Conservation (phyloP, 495 filamentous ascomycete genomes). For the Xylaria nigripes region DNA sequence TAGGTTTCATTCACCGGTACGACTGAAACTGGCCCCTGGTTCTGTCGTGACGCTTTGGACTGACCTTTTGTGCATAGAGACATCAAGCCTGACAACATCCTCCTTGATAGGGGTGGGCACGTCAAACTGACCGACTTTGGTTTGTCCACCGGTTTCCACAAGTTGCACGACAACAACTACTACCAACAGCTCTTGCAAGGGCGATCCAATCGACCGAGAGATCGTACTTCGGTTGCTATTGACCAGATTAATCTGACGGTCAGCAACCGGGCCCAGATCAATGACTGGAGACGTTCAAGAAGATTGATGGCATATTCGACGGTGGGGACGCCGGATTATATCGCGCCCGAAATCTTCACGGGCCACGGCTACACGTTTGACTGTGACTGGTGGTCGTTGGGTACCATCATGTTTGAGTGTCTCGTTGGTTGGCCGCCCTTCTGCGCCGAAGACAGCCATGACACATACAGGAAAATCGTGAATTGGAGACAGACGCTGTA, state of each 20-base stretch:
- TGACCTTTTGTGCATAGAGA: conserved; percentile 51
- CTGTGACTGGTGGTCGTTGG: conserved; percentile 98
- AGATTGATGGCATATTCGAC: conserved; percentile 95
- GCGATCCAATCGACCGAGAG: conserved; percentile 64
- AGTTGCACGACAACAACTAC: conserved; percentile 94
- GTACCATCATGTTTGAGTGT: conserved; percentile 99
- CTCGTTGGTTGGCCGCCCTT: conserved; percentile 98
- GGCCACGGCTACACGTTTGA: conserved; percentile 91
- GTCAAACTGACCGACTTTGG: conserved; percentile 99
- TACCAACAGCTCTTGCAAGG: conserved; percentile 91
- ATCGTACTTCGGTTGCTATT: conserved; percentile 84
- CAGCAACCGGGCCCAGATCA: conserved; percentile 91
- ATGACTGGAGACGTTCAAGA: conserved; percentile 95
- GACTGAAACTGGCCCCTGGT: conserved; percentile 19
- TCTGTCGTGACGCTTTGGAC: not conserved
- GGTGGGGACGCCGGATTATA: conserved; percentile 97
- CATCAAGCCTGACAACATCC: conserved; percentile 98
- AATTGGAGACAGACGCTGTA: conserved; percentile 94
- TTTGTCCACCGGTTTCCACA: conserved; percentile 95
- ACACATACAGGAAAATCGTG: conserved; percentile 98
- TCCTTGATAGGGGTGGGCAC: conserved; percentile 89
- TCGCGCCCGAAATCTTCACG: conserved; percentile 96
- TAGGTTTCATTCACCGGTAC: conserved; percentile 97
- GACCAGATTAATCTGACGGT: conserved; percentile 98
- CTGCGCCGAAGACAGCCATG: conserved; percentile 93